Conservation (phyloP, 2,329 filamentous ascomycete genomes). For the Cladosporium sp. region DNA sequence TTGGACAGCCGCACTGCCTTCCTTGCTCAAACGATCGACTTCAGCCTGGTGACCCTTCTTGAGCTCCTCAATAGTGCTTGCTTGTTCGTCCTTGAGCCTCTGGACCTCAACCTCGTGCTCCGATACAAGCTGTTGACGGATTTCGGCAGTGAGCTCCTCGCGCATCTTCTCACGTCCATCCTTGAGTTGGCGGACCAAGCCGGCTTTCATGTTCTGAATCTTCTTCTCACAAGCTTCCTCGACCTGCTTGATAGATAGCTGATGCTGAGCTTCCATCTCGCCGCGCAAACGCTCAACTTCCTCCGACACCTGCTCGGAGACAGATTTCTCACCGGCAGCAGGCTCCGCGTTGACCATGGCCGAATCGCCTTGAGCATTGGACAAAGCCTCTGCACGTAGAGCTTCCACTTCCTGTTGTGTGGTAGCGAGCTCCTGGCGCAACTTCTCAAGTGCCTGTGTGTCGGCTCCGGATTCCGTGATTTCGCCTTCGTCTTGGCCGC, state of each 20-base stretch:
- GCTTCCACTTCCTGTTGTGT: conserved; percentile 51
- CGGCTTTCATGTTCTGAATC: conserved; percentile 69
- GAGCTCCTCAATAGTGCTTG: conserved; percentile 46
- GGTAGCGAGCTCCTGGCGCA: conserved; percentile 46
- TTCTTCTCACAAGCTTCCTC: conserved; percentile 57
- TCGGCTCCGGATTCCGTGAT: conserved; percentile 22
- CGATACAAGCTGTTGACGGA: conserved; percentile 37
- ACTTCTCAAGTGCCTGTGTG: conserved; percentile 38
- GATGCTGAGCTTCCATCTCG: conserved; percentile 42
- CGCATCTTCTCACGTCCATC: conserved; percentile 45
- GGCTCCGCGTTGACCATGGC: conserved; percentile 27
- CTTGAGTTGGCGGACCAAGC: conserved; percentile 67
- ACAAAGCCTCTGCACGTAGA: conserved; percentile 43
- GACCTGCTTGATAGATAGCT: conserved; percentile 45
- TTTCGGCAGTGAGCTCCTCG: conserved; percentile 39
- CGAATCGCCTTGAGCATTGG: conserved; percentile 13
- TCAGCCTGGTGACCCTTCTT: conserved; percentile 42
- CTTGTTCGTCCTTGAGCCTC: conserved; percentile 49
- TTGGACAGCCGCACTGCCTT: conserved; percentile 42
- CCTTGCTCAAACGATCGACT: conserved; percentile 39
- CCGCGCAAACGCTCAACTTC: conserved; percentile 43
- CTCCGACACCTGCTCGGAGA: conserved; percentile 53
- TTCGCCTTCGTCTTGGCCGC: conserved; percentile 22
- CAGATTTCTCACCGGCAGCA: conserved; percentile 35
- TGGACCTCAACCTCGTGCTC: conserved; percentile 54